Conservation (phyloP, 2,329 filamentous ascomycete species). For the Bimuria novae-zelandiae region DNA sequence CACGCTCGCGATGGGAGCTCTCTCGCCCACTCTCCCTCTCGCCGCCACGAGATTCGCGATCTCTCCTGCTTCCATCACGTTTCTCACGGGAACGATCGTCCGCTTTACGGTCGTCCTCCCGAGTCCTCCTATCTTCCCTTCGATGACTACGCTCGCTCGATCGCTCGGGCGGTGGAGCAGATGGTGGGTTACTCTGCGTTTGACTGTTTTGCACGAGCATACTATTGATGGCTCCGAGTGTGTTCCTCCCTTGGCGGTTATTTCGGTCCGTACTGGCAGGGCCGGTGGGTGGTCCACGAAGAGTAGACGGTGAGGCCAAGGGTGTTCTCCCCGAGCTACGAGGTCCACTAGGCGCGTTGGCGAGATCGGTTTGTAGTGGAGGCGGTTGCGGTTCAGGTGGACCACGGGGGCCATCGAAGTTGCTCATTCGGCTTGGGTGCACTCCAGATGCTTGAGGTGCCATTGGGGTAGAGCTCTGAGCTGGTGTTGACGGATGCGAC, state of each 20-base stretch:
- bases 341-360: constrained; percentile 42
- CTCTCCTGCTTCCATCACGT: constrained; percentile 20
- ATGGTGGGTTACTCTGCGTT: constrained; percentile 23
- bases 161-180: constrained; percentile 20
- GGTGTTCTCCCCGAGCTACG: constrained; percentile 33
- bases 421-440: constrained; percentile 59
- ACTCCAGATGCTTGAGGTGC: constrained; percentile 51
- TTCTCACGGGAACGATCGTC: constrained; percentile 20
- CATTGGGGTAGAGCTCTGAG: constrained; percentile 39
- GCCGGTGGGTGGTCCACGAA: constrained; percentile 40
- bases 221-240: constrained; percentile 35
- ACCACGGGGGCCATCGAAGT: constrained; percentile 37
- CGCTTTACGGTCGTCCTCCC: constrained; percentile 13
- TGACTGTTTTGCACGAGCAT: constrained; percentile 23
- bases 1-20: constrained; percentile 18
- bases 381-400: constrained; percentile 9
- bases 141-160: constrained; percentile 22
- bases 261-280: constrained; percentile 37
- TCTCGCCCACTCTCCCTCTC: constrained; percentile 1
- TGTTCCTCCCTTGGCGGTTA: constrained; percentile 27
- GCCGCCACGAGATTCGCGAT: constrained; percentile 1
- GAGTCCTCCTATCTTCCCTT: constrained; percentile 22
- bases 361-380: constrained; percentile 40
- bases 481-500: constrained; percentile 31
- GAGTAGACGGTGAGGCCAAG: constrained; percentile 31